phyloP scores from a whole-genome alignment of 345 rosid species.

The Linum tenue region DNA sequence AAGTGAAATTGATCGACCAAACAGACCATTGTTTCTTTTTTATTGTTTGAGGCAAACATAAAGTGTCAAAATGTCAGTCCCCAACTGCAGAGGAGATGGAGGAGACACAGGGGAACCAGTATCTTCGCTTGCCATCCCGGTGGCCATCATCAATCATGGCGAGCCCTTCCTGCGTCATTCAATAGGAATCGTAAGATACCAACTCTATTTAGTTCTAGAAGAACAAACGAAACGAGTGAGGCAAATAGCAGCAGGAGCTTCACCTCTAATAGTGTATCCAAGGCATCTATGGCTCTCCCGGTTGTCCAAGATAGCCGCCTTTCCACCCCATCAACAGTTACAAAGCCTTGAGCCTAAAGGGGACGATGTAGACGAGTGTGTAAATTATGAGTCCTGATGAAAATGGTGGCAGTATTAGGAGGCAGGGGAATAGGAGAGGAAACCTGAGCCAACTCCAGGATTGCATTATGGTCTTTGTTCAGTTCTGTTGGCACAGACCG shows the following conservation, averaged over 20 bases:
- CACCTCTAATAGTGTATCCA: slow-evolving; percentile 70
- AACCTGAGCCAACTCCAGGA: slow-evolving; percentile 86
- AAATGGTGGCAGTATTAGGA: neutral
- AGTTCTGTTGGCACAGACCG: slow-evolving; percentile 89
- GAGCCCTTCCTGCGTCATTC: slow-evolving; percentile 58
- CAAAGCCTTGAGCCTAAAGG: slow-evolving; percentile 71
- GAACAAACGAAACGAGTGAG: too few species aligned
- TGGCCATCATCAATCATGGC: slow-evolving; percentile 81
- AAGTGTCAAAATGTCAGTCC: slow-evolving; percentile 23
- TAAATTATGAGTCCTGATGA: neutral
- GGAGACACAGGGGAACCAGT: slow-evolving; percentile 86
- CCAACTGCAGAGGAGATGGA: slow-evolving; percentile 42
- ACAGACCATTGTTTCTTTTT: neutral
- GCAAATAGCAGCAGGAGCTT: slow-evolving; percentile 6
- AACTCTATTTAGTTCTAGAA: neutral
- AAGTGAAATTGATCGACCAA: neutral
- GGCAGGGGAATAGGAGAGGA: neutral
- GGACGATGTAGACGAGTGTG: slow-evolving; percentile 6
- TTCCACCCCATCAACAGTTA: slow-evolving; percentile 74
- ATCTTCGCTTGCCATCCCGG: slow-evolving; percentile 52
- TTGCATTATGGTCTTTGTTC: slow-evolving; percentile 89
- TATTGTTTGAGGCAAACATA: too few species aligned
- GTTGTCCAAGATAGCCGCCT: slow-evolving; percentile 68
- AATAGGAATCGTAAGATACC: slow-evolving; percentile 14
- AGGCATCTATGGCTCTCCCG: slow-evolving; percentile 74